Conservation (phyloP, 768 basidiomycete genomes). For the Mycena indigotica region DNA sequence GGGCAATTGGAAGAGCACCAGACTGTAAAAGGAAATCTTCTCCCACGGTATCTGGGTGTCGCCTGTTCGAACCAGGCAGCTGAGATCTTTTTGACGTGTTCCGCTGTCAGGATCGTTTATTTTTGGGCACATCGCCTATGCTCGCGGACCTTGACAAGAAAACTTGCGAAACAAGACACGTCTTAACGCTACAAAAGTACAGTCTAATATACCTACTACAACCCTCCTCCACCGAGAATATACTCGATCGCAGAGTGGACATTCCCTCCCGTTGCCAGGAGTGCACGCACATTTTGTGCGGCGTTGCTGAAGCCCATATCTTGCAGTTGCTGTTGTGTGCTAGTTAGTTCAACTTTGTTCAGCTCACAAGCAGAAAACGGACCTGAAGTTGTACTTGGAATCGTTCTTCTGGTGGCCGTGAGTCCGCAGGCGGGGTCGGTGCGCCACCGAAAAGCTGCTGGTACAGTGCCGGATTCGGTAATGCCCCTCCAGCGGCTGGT, state of each 20-base stretch:
- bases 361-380: constrained; percentile 23
- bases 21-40: constrained; percentile 6
- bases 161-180: too few relatives aligned
- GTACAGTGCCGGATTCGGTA: constrained; percentile 45
- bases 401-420: constrained; percentile 84
- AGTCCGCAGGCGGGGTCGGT: constrained; percentile 61
- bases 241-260: constrained; percentile 93
- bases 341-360: neutral
- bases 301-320: constrained; percentile 96
- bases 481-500: constrained; percentile 32
- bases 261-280: constrained; percentile 91
- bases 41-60: constrained; percentile 1
- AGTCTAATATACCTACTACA: constrained; percentile 36
- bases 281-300: constrained; percentile 83
- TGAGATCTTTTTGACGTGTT: neutral
- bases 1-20: constrained; percentile 32
- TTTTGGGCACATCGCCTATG: too few relatives aligned
- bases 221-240: constrained; percentile 79
- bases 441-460: constrained; percentile 44
- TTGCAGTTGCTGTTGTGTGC: constrained; percentile 70
- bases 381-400: constrained; percentile 88
- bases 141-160: too few relatives aligned
- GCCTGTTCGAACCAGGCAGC: constrained; percentile 12
- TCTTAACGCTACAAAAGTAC: neutral
- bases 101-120: too few relatives aligned